Base-by-base conservation (phyloP, 257 asterid species). In the Dorcoceras hygrometricum region DNA sequence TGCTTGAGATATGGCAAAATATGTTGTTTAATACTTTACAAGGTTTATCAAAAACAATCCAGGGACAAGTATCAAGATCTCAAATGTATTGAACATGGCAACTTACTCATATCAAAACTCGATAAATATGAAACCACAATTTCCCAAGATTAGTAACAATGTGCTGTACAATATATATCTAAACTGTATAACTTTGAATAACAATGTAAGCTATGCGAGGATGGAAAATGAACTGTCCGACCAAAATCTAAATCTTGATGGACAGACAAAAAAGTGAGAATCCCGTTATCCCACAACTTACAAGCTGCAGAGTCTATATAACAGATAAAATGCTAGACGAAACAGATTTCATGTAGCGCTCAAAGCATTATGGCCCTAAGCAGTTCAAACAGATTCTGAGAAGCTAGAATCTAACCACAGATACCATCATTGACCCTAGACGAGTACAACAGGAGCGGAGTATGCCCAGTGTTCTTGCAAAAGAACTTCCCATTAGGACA, bases 351-450 rank as follows among this genome's bases (percentile, higher is more conserved):
- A 27, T 31, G 14, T 8, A 61, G 26, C 65, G 24, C 60, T 57
- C n/a, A 16, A 60, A 63, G 19, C 60, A 54, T 7, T 48, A 34
- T n/a, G 62, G 39, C 2, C 36, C 61, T 5, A 63, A 34, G 34
- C 24, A 59, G 51, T 48, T 68, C 39, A 51, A 53, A 43, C 14
- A 28, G 36, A 66, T 36, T 16, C 36, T 39, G 31, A 10, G 53
- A 24, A 51, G n/a, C 31, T 57, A 43, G 14, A 31, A 23, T 71
- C 81, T 67, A 87, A 93, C 99, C 99, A 29, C 99, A 93, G 43
- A 93, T 88, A 19, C 95, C 97, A 68, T 93, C 99, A 65, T 93
- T 90, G 72, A 93, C 97, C 79, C 95, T 78, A 43, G 99, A 93
- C 54, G 99, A 93, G 75, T 74, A 88, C 69, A 93, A 20, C 51